phyloP scores from a whole-genome alignment of 1,139 yeast species.

The Hyphopichia khmerensis region DNA sequence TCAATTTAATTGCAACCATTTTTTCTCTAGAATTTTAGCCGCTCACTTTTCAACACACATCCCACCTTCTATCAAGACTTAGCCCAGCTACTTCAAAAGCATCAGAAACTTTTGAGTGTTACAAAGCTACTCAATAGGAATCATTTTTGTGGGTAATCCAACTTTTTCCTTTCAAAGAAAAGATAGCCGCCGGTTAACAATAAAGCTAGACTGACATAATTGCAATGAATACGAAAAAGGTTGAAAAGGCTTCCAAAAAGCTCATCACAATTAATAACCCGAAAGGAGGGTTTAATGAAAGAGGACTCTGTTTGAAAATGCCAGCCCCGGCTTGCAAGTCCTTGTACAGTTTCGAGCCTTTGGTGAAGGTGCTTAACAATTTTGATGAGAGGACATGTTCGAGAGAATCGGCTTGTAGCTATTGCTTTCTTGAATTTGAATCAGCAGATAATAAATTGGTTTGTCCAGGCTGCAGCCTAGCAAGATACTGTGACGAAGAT shows the following conservation, averaged over 20 bases:
- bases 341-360: background rate
- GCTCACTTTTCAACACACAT: too few relatives aligned
- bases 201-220: background rate
- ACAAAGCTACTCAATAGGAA: too few relatives aligned
- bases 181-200: background rate
- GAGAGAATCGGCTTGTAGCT: background rate
- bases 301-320: background rate
- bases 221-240: background rate
- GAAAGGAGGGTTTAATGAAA: background rate
- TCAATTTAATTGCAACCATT: too few relatives aligned
- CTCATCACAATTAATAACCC: background rate
- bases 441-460: background rate
- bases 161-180: background rate
- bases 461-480: slow-evolving; percentile 10
- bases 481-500: slow-evolving; percentile 10
- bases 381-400: background rate
- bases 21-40: too few relatives aligned
- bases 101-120: too few relatives aligned
- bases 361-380: background rate
- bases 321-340: background rate
- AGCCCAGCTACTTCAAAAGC: too few relatives aligned
- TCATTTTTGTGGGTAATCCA: too few relatives aligned
- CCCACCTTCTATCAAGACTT: too few relatives aligned
- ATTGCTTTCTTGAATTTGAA: background rate
- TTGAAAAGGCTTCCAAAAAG: background rate